These are phyloP conservation scores for Uncinocarpus reesii DNA, from an alignment of 2,329 filamentous ascomycete genomes.

Conservation along the genomic window DNA sequence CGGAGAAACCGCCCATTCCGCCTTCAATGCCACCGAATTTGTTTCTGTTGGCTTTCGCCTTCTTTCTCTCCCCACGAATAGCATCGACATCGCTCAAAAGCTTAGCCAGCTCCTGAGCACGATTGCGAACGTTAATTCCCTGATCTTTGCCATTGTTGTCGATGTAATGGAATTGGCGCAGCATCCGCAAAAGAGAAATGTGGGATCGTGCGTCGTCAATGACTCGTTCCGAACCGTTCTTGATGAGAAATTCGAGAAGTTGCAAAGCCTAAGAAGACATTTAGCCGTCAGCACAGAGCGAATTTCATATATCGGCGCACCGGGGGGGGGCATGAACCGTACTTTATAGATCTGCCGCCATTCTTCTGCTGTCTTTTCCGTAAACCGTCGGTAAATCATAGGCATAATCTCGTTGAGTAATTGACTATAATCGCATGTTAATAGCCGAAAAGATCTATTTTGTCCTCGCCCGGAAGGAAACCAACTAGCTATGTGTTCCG, in stretches of 20 bases:
- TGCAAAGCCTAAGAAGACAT: conserved; percentile 72
- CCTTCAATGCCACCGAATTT: conserved; percentile 95
- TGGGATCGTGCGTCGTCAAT: conserved; percentile 95
- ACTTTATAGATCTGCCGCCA: conserved; percentile 99
- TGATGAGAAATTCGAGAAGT: conserved; percentile 68
- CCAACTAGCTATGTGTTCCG: conserved; percentile 95
- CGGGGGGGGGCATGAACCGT: conserved; percentile 7
- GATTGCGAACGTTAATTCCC: conserved; percentile 92
- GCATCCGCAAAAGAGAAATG: conserved; percentile 91
- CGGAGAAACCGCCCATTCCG: conserved; percentile 47
- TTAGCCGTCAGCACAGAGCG: too few species aligned
- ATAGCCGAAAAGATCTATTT: too few species aligned
- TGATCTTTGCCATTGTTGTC: conserved; percentile 95
- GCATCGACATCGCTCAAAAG: conserved; percentile 63
- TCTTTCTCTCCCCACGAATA: conserved; percentile 60
- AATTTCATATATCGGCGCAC: too few species aligned
- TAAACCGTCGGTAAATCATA: conserved; percentile 99
- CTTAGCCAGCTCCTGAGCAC: conserved; percentile 89
- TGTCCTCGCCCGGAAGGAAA: too few species aligned
- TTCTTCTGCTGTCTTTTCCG: conserved; percentile 94
- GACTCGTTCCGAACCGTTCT: conserved; percentile 94
- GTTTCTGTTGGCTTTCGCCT: conserved; percentile 77
- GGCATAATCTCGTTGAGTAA: conserved; percentile 99
- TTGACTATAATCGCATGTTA: conserved; percentile 51
- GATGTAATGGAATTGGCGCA: conserved; percentile 96